Conservation (phyloP, 2,329 filamentous ascomycete species). For the Aureobasidium pullulans region DNA sequence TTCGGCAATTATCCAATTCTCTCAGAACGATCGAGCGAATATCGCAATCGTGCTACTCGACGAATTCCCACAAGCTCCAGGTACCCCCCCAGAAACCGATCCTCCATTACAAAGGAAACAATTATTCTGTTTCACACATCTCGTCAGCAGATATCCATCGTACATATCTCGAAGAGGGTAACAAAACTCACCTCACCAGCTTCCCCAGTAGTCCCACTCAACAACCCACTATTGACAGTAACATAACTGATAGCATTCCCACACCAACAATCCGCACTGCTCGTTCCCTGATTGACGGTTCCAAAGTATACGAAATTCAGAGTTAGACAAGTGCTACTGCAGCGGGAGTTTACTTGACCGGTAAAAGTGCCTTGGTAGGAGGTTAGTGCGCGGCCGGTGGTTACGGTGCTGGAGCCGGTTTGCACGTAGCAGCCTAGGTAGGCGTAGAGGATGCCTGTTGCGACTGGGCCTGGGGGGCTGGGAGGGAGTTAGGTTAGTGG, state of each 20-base stretch:
- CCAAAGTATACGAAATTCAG: conserved; percentile 22
- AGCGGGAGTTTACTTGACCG: conserved; percentile 18
- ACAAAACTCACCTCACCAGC: too few species aligned
- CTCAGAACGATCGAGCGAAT: conserved; percentile 21
- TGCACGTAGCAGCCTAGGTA: conserved; percentile 27
- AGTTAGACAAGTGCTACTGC: conserved; percentile 17
- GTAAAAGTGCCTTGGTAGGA: conserved; percentile 20
- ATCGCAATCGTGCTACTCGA: conserved; percentile 23
- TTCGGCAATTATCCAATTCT: too few species aligned
- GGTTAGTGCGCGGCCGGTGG: conserved; percentile 21
- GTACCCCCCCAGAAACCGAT: conserved; percentile 12
- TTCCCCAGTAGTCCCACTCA: neutral
- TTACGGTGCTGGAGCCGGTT: conserved; percentile 18
- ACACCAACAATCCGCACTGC: conserved; percentile 24
- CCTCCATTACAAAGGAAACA: conserved; percentile 15
- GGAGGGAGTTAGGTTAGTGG: neutral
- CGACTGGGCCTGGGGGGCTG: conserved; percentile 13
- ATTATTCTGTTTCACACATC: conserved; percentile 16
- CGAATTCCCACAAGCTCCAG: conserved; percentile 23
- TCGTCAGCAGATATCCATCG: too few species aligned
- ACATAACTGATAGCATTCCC: conserved; percentile 23
- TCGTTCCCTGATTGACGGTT: conserved; percentile 20
- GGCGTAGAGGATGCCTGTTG: conserved; percentile 17
- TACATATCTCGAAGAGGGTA: too few species aligned
- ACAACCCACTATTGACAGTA: conserved; percentile 7